Percentiles rank a stretch among this genome's conserved stretches.
Conservation (phyloP, 2,329 filamentous ascomycete genomes). For the Alternaria sp. region DNA sequence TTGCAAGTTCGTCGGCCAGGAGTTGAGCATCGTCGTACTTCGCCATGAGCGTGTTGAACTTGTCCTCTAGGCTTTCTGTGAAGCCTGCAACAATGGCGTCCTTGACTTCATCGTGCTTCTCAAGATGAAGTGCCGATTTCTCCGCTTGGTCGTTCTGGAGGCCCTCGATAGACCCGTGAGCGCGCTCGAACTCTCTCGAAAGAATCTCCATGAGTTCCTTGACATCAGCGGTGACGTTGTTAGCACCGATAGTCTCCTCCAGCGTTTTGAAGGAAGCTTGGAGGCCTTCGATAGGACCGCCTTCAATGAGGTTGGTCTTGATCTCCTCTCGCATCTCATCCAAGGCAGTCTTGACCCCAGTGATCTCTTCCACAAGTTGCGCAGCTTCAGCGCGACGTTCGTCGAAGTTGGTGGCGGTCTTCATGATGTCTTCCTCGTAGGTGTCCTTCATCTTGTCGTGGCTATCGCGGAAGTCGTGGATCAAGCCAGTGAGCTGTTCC, state of each 20-base stretch:
- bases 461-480: conserved; percentile 62
- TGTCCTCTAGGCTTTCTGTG: conserved; percentile 72
- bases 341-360: conserved; percentile 78
- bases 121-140: conserved; percentile 61
- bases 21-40: conserved; percentile 90
- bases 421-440: conserved; percentile 75
- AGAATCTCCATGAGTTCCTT: conserved; percentile 75
- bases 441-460: conserved; percentile 75
- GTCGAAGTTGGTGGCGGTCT: conserved; percentile 80
- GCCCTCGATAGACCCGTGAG: conserved; percentile 79
- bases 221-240: conserved; percentile 56
- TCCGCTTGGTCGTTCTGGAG: conserved; percentile 80
- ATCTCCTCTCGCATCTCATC: conserved; percentile 81
- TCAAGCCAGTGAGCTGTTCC: conserved; percentile 64
- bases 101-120: conserved; percentile 68
- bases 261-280: conserved; percentile 71
- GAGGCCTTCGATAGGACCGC: conserved; percentile 68
- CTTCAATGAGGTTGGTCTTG: conserved; percentile 78
- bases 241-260: conserved; percentile 69
- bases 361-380: conserved; percentile 77
- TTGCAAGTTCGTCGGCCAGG: conserved; percentile 75
- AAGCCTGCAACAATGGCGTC: conserved; percentile 63
- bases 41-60: conserved; percentile 79
- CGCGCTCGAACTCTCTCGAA: conserved; percentile 86
- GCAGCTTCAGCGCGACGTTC: conserved; percentile 85